phyloP scores from a whole-genome alignment of 139 green algal genomes.

The Nannochloris sp. region DNA sequence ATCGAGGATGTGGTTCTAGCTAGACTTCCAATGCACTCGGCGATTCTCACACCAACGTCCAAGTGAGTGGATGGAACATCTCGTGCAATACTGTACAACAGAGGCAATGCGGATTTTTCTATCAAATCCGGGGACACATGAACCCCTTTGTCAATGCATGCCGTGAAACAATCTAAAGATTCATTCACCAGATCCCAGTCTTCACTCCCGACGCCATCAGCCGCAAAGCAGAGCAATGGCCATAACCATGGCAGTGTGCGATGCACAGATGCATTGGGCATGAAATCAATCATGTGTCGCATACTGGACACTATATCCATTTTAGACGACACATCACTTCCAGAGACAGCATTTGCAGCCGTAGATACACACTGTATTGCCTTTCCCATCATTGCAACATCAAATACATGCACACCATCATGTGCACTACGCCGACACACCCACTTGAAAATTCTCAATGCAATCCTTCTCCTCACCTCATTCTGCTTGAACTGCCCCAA shows the following conservation, averaged over 20 bases:
- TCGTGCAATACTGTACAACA: slow-evolving; percentile 29
- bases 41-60: slow-evolving; percentile 2
- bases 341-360: neutral
- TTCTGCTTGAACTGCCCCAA: neutral
- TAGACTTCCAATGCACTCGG: neutral
- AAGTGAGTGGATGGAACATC: slow-evolving; percentile 5
- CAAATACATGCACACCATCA: too few species aligned
- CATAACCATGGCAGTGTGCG: slow-evolving; percentile 45
- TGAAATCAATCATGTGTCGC: slow-evolving; percentile 18
- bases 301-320: slow-evolving; percentile 15
- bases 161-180: slow-evolving; percentile 29
- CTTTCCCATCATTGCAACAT: neutral
- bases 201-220: slow-evolving; percentile 41
- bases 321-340: neutral
- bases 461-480: slow-evolving; percentile 3
- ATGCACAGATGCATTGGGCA: slow-evolving; percentile 3
- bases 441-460: neutral
- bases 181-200: slow-evolving; percentile 15
- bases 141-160: slow-evolving; percentile 24
- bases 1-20: neutral
- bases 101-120: slow-evolving; percentile 20
- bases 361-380: neutral
- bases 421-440: neutral
- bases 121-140: slow-evolving; percentile 19
- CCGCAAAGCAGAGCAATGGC: slow-evolving; percentile 57